These are phyloP conservation scores for Ambrosia artemisiifolia DNA, from an alignment of 129 eudicot species.

Conservation along the genomic window DNA sequence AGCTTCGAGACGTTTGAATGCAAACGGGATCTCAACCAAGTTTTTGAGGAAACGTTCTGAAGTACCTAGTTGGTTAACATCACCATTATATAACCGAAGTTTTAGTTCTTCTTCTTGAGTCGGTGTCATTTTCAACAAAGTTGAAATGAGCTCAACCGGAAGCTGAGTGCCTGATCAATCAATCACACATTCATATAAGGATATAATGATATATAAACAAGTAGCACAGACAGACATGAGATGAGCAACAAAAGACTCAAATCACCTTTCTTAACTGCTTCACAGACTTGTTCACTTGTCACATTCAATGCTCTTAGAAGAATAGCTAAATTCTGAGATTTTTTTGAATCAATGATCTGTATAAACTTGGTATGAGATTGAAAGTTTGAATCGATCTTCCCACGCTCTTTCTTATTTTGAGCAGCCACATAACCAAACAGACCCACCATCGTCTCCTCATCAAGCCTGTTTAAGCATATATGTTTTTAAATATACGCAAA, in stretches of 20 bases:
- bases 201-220: not conserved
- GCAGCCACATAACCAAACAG: slow-evolving; percentile 58
- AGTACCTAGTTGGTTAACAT: slow-evolving; percentile 60
- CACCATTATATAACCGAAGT: slow-evolving; percentile 61
- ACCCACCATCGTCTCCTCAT: slow-evolving; percentile 82
- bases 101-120: slow-evolving; percentile 78
- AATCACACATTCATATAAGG: slow-evolving; percentile 6
- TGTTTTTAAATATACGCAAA: not conserved
- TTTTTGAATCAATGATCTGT: slow-evolving; percentile 71
- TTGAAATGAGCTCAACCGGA: slow-evolving; percentile 65
- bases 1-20: slow-evolving; percentile 76
- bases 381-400: slow-evolving; percentile 34
- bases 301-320: slow-evolving; percentile 77
- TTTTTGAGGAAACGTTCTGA: slow-evolving; percentile 80
- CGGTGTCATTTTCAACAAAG: slow-evolving; percentile 88
- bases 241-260: not conserved
- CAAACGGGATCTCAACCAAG: slow-evolving; percentile 71
- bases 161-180: slow-evolving; percentile 69
- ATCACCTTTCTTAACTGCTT: slow-evolving; percentile 73
- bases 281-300: slow-evolving; percentile 78
- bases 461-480: slow-evolving; percentile 39
- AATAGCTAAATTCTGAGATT: slow-evolving; percentile 78
- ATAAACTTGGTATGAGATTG: slow-evolving; percentile 43
- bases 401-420: slow-evolving; percentile 35
- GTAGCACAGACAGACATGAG: not conserved